These are phyloP conservation scores for Oemleria cerasiformis DNA, from an alignment of 306 rosid species.

Conservation along the genomic window DNA sequence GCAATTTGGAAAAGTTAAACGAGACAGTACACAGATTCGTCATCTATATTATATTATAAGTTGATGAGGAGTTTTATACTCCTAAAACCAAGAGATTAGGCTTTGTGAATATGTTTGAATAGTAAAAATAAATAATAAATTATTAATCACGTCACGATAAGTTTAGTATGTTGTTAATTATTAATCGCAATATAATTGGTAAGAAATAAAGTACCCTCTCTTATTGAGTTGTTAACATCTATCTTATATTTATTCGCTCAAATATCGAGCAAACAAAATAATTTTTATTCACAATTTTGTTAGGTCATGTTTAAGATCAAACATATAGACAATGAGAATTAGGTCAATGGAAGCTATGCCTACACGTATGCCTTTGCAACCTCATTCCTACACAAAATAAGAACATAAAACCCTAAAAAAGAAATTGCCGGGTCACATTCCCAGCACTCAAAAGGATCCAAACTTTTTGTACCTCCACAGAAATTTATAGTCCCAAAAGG, in stretches of 20 bases:
- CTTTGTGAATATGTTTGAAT: background rate
- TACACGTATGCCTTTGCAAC: background rate
- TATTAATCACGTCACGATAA: background rate
- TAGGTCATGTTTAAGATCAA: background rate
- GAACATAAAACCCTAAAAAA: background rate
- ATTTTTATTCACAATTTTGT: background rate
- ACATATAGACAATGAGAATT: background rate
- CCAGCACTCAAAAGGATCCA: background rate
- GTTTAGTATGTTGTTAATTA: background rate
- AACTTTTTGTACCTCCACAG: background rate
- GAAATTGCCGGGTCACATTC: background rate
- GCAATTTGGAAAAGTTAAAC: background rate
- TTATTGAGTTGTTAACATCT: background rate
- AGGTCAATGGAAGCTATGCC: background rate
- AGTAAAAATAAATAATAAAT: background rate
- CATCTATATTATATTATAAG: background rate
- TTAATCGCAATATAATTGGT: too few relatives aligned
- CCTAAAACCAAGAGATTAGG: background rate
- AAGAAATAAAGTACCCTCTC: too few relatives aligned
- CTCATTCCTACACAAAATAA: background rate
- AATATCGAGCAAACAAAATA: background rate
- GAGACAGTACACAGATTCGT: background rate
- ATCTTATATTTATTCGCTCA: background rate
- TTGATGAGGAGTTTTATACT: background rate
- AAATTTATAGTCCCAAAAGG: slow-evolving; percentile 2